Percentiles rank a stretch among this genome's conserved stretches.
phyloP scores from a whole-genome alignment of 176 grass and related monocot genomes.

The Puccinellia tenuiflora region DNA sequence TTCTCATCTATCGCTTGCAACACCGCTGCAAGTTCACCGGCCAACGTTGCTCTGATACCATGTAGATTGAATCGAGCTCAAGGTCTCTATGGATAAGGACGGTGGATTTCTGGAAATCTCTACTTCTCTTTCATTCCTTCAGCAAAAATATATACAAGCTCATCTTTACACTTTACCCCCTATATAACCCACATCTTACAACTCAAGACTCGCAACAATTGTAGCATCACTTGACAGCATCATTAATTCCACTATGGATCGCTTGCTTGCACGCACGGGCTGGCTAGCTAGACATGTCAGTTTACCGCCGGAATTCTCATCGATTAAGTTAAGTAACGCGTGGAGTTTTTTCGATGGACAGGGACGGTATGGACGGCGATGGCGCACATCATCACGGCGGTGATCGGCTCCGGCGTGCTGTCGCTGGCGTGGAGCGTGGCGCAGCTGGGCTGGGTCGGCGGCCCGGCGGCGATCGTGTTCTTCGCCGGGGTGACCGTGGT shows the following conservation, averaged over 20 bases:
- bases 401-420: slow-evolving; percentile 73
- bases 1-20: too few relatives aligned
- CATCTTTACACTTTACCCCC: too few relatives aligned
- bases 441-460: slow-evolving; percentile 69
- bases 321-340: not conserved
- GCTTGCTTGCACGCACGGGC: not conserved
- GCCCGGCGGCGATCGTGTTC: slow-evolving; percentile 45
- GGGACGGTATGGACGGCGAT: slow-evolving; percentile 77
- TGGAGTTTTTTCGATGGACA: not conserved
- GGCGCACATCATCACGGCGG: slow-evolving; percentile 79
- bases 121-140: too few relatives aligned
- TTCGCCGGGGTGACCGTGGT: slow-evolving; percentile 60
- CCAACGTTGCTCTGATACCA: too few relatives aligned
- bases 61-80: too few relatives aligned
- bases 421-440: slow-evolving; percentile 86
- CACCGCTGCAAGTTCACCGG: too few relatives aligned
- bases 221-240: not conserved
- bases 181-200: too few relatives aligned
- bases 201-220: too few relatives aligned
- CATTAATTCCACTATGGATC: not conserved
- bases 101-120: too few relatives aligned
- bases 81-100: too few relatives aligned
- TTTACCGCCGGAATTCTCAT: not conserved
- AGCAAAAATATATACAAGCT: too few relatives aligned
- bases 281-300: not conserved